Evolutionary conservation across 2,329 filamentous ascomycete genomes (phyloP), one percentile per base, ranked within the genome.

Genomic region (Aspergillus pseudoglaucus): DNA sequence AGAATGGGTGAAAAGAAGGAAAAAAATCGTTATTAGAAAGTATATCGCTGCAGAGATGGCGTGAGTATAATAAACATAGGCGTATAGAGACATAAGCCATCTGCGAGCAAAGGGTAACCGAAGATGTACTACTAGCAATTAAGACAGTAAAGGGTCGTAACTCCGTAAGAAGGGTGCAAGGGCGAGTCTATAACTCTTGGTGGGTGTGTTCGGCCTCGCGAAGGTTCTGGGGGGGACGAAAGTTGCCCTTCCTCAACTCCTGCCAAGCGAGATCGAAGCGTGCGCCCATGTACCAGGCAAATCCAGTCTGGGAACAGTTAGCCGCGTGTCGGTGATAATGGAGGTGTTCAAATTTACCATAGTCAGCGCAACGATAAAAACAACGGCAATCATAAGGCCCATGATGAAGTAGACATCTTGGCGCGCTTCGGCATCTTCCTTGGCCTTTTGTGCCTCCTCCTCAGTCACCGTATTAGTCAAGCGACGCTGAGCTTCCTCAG

Each of bases 281-380:
- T 25, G 90, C 90, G 48, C 91, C 90, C 54, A 90, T 77, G 44
- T 86, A 71, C 80, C 83, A 95, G 8, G 91, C 91, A 35, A 80
- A 71, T 46, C 82, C 82, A 56, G 95, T 72, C 90, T 96, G 46
- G 3, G 20, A 37, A 45, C 14, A 45, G 20, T 35, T 18, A 44
- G 18, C n/a, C n/a, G 14, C 42, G 22, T 35, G 10, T 12, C 4
- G 23, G 6, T 23, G 9, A 3, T 39, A 2, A 9, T 1, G 14
- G 15, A 6, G 5, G 14, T 33, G 3, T 15, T 3, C 2, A 9
- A 12, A 74, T 83, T 59, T 78, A 96, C 90, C 91, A 97, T 96
- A 22, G 85, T 58, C 44, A 72, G 73, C 17, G 89, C 85, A 37
- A 96, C 80, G 33, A 90, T 57, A 25, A 84, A 50, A 47, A 96